These are phyloP conservation scores for Fusarium begoniae DNA, from an alignment of 2,329 filamentous ascomycete genomes.

Conservation along the genomic window DNA sequence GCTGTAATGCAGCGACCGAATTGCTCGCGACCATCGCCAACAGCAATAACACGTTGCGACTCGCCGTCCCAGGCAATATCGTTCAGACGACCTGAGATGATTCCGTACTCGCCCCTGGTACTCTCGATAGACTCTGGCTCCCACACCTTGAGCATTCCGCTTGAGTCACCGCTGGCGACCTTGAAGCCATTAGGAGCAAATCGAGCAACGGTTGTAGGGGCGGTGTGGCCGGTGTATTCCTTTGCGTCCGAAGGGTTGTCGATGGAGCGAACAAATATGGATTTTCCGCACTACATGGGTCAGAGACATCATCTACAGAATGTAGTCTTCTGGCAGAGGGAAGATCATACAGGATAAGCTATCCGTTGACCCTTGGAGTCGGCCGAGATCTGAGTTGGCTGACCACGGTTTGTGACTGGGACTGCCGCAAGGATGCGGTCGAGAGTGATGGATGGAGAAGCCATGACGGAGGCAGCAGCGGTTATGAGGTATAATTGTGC, in stretches of 20 bases:
- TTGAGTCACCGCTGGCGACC: constrained; percentile 88
- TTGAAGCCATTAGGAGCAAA: constrained; percentile 97
- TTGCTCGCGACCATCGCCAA: constrained; percentile 92
- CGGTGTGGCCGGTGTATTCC: constrained; percentile 92
- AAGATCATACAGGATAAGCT: constrained; percentile 81
- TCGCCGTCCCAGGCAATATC: constrained; percentile 98
- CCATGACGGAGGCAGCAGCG: constrained; percentile 40
- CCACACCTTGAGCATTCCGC: constrained; percentile 90
- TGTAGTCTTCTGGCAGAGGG: not conserved
- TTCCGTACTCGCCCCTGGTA: constrained; percentile 93
- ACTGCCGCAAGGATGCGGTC: constrained; percentile 83
- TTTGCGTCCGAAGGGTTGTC: constrained; percentile 85
- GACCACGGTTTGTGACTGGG: constrained; percentile 83
- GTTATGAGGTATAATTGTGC: not conserved
- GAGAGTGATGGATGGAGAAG: constrained; percentile 61
- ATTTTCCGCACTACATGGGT: constrained; percentile 82
- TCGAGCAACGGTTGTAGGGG: constrained; percentile 88
- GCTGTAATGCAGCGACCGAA: constrained; percentile 95
- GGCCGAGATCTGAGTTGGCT: constrained; percentile 86
- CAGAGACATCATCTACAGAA: constrained; percentile 8
- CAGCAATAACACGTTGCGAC: constrained; percentile 93
- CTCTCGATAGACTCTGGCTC: constrained; percentile 85
- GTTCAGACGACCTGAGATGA: constrained; percentile 94
- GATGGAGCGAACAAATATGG: constrained; percentile 94
- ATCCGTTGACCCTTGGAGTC: constrained; percentile 92